Evolutionary conservation across 768 basidiomycete species (phyloP), one percentile per base, ranked within the genome.

Genomic region (Mycena kentingensis): DNA sequence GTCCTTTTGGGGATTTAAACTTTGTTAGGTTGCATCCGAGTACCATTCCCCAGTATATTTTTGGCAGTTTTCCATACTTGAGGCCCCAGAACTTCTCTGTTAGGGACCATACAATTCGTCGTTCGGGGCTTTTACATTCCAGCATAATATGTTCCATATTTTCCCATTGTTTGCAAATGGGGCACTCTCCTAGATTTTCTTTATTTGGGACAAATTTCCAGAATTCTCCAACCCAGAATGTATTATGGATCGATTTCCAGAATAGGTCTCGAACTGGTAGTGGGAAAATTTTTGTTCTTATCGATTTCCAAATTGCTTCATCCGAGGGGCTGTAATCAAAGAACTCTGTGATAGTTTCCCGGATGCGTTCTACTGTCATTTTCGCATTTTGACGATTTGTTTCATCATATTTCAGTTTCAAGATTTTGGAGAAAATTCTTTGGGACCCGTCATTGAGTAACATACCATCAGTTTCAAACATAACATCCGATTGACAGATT

Each of bases 131-230:
- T 1, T 32, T 6, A 25, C 65, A 66, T 0, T 55, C 29, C 0
- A 47, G 39, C 39, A 63, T 34, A 34, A 47, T 47, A 32, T 47
- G 46, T 25, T 47, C 46, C 28, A 47, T 18, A 0, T 57, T 51
- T 6, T 69, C 66, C 0, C 22, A 37, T 8, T 19, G 39, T 0
- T 38, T 47, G 36, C 65, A 66, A 7, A 3, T 3, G 2, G 41
- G 18, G 29, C 63, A 66, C 25, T n/a, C 26, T 0, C 37, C 61
- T 0, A 60, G 19, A 1, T 28, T 28, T 29, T 61, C 54, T n/a
- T 36, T 46, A 25, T 51, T 53, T 0, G 57, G 55, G 0, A 64
- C 39, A 3, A 55, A 39, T 0, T 25, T 24, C 65, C 65, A 65
- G 44, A 47, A 65, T 0, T 0, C 2, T 0, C 65, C 65, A 2